A percentile compares a stretch with the other conserved stretches of the same genome.
phyloP scores from a whole-genome alignment of 176 grass and related monocot genomes.

The Lolium rigidum region DNA sequence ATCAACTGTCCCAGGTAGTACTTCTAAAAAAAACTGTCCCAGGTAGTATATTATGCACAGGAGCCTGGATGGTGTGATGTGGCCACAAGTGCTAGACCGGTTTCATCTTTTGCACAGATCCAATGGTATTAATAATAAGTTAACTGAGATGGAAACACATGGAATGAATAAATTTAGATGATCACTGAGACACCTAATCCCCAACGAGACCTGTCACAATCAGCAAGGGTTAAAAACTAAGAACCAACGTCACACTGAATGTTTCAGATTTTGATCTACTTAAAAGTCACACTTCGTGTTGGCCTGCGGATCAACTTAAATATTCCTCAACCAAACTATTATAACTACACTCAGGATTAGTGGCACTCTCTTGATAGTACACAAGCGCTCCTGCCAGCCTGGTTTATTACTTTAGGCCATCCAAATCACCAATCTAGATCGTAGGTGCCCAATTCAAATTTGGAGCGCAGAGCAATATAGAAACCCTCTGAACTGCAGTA shows the following conservation, averaged over 20 bases:
- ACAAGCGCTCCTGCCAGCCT: background rate
- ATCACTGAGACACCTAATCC: slow-evolving; percentile 21
- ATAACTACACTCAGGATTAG: background rate
- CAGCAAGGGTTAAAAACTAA: background rate
- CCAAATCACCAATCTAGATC: slow-evolving; percentile 13
- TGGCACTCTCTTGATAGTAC: too few relatives aligned
- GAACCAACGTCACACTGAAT: background rate
- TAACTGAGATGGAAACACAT: background rate
- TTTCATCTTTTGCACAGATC: slow-evolving; percentile 36
- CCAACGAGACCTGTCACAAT: background rate
- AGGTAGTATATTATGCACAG: slow-evolving; percentile 45
- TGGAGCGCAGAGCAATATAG: background rate
- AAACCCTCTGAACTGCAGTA: background rate
- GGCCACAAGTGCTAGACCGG: slow-evolving; percentile 14
- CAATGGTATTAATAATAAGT: background rate
- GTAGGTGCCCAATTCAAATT: slow-evolving; percentile 25
- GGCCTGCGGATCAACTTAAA: slow-evolving; percentile 15
- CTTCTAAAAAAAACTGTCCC: background rate
- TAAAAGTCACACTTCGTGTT: slow-evolving; percentile 8
- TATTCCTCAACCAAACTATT: slow-evolving; percentile 13
- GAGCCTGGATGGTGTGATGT: slow-evolving; percentile 39
- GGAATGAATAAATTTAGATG: slow-evolving; percentile 11
- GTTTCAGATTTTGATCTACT: background rate
- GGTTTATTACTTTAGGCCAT: background rate
- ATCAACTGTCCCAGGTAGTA: slow-evolving; percentile 13